Base-by-base conservation (phyloP, 495 filamentous ascomycete genomes). In the Penicillium crystallinum region DNA sequence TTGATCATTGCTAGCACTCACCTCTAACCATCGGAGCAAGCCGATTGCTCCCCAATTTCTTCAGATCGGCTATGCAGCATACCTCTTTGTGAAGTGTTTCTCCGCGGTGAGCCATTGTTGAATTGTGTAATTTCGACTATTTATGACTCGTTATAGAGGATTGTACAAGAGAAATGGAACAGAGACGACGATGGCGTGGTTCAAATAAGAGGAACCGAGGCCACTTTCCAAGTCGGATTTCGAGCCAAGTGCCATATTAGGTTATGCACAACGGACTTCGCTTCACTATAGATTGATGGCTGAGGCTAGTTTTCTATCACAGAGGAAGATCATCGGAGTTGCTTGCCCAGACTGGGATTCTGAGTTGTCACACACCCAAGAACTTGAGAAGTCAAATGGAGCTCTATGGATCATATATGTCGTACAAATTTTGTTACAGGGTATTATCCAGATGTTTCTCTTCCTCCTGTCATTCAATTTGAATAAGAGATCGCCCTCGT, bases 21-120 rank as follows among this genome's bases (percentile, higher is more conserved):
- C 66, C 68, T 60, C 65, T 39, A 8, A 64, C 60, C 62, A 66
- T 69, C 2, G 29, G 42, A 10, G 63, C 49, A 10, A 71, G 59
- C 33, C 52, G 49, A 41, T 52, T 52, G 25, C 64, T 67, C 18
- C 63, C 65, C 29, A 64, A 27, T 22, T 52, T 51, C 48, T 71
- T 71, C 10, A 71, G 33, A 31, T 68, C 65, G 1, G 63, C 65
- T 10, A 71, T 71, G 43, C 68, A 71, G 53, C 56, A 59, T 0
- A 71, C 62, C 58, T 71, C 58, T 49, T 64, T 58, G 38, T 68
- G 58, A 14, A 67, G 46, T 17, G 59, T 63, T 18, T 67, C 58
- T 45, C 65, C 63, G 23, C 65, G 61, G 40, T 67, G 65, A 9
- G 68, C 61, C 68, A 71, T 68, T 14, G 42, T 46, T 27, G 15